Conservation (phyloP, 352 stramenopile genomes). For the Globisporangium middletonii region DNA sequence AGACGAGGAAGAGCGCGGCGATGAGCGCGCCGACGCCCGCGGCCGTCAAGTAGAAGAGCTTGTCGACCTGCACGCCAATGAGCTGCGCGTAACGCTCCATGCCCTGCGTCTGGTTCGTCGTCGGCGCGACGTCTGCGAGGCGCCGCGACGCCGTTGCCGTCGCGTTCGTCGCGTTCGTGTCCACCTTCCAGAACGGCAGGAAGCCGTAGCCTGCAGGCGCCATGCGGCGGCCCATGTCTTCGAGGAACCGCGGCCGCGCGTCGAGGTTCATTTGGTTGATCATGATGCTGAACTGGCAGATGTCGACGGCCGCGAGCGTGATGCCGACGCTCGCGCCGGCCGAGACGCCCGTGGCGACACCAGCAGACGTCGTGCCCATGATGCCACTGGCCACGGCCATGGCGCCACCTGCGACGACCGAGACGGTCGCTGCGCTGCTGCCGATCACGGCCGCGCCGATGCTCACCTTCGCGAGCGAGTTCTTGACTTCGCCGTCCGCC, state of each 20-base stretch:
- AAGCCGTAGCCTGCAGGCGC: constrained; percentile 55
- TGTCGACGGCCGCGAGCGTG: constrained; percentile 61
- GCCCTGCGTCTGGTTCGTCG: constrained; percentile 36
- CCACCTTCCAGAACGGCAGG: constrained; percentile 52
- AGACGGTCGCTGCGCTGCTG: constrained; percentile 50
- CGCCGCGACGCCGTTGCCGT: constrained; percentile 19
- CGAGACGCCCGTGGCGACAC: constrained; percentile 51
- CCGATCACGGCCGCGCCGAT: constrained; percentile 50
- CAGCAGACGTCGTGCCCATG: constrained; percentile 44
- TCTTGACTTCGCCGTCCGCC: constrained; percentile 49
- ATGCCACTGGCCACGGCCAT: constrained; percentile 60
- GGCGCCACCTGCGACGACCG: constrained; percentile 46
- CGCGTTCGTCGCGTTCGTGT: constrained; percentile 10
- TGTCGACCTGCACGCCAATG: constrained; percentile 68
- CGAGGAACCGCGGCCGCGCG: constrained; percentile 57
- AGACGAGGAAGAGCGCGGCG: constrained; percentile 38
- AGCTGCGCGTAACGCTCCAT: constrained; percentile 79
- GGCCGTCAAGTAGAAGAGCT: constrained; percentile 78
- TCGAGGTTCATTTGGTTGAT: constrained; percentile 84
- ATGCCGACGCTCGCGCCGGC: constrained; percentile 59
- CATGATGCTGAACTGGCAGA: constrained; percentile 82
- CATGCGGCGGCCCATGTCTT: constrained; percentile 77
- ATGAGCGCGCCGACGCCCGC: constrained; percentile 50
- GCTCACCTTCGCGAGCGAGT: constrained; percentile 58
- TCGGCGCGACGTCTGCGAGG: constrained; percentile 16